These are phyloP conservation scores for Boletus pseudo-olivaceus DNA, from an alignment of 768 basidiomycete genomes.

Conservation along the genomic window DNA sequence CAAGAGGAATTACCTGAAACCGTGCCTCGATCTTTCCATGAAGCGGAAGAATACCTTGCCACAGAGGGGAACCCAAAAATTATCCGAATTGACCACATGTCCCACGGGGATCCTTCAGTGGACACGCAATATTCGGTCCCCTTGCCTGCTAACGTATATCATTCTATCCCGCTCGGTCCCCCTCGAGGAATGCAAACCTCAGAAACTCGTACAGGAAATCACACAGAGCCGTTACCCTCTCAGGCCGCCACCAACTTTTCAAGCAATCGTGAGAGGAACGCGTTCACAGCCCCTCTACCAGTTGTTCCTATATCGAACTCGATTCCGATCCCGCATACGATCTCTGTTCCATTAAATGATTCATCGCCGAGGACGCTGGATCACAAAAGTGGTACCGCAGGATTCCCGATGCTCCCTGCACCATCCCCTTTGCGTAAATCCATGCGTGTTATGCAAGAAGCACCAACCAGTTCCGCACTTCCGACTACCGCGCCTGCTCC, in stretches of 20 bases:
- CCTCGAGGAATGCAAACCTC: constrained; percentile 16
- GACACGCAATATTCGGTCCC: constrained; percentile 14
- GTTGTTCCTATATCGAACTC: constrained; percentile 10
- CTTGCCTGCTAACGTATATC: constrained; percentile 36
- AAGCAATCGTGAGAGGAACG: constrained; percentile 12
- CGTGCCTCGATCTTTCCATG: neutral
- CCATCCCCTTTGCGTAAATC: constrained; percentile 72
- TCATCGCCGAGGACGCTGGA: constrained; percentile 23
- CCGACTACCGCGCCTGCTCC: constrained; percentile 36
- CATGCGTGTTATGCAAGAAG: constrained; percentile 47
- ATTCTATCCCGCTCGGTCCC: constrained; percentile 40
- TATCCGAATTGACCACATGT: neutral
- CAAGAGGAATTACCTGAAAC: neutral
- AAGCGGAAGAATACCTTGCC: neutral
- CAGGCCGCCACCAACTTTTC: constrained; percentile 1
- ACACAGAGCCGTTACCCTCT: constrained; percentile 21
- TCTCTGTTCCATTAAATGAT: constrained; percentile 37
- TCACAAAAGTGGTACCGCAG: constrained; percentile 40
- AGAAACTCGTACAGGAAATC: constrained; percentile 4
- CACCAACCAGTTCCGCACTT: constrained; percentile 32
- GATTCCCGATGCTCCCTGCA: constrained; percentile 64
- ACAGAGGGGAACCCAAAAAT: neutral
- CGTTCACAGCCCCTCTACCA: constrained; percentile 24
- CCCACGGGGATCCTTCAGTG: constrained; percentile 14
- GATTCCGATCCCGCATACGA: constrained; percentile 11